Base-by-base conservation (phyloP, 257 asterid genomes). In the Thymus quinquecostatus region DNA sequence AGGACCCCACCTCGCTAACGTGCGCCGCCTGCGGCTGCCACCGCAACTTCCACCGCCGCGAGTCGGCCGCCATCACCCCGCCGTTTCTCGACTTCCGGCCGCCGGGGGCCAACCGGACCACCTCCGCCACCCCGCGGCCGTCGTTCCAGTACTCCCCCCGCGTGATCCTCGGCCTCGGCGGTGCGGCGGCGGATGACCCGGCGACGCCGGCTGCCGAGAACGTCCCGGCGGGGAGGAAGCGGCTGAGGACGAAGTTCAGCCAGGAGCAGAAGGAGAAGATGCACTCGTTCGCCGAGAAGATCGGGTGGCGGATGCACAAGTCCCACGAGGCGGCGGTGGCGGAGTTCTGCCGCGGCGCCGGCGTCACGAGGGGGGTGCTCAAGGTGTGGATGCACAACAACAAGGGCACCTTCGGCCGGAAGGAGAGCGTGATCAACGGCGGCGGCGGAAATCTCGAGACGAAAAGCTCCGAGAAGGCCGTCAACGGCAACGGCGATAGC, bases 1-100 rank as follows among this genome's bases (percentile, higher is more conserved):
- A 28, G 2, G 86, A 76, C 56, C 79, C 83, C 60, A 64, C 82
- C 68, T 76, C 84, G 1, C 79, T 88, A 0, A 83, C 29, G 29
- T 90, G 97, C 80, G 90, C 89, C 5, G 96, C 96, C 32, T 90
- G 96, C 58, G 88, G 92, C 56, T 90, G 96, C 85, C 96, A 90
- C 81, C 87, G 95, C 38, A 90, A 82, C 74, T 90, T 90, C 82
- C 96, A 90, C 91, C 95, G 96, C 70, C 89, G 83, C 0, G 87
- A 80, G 32, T 44, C 71, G 62, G 7, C 78, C 64, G 48, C 78
- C 27, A 69, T 76, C n/a, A 74, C 79, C 76, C 87, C 90, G 0
- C 89, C 82, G 30, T 84, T 79, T 45, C 76, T 87, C 3, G 88
- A 83, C 36, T 83, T 87, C 72, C 88, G 85, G 11, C 49, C 49